These are phyloP conservation scores for Pseudozyma thailandica DNA, from an alignment of 1,284 basidiomycete genomes.

Conservation along the genomic window DNA sequence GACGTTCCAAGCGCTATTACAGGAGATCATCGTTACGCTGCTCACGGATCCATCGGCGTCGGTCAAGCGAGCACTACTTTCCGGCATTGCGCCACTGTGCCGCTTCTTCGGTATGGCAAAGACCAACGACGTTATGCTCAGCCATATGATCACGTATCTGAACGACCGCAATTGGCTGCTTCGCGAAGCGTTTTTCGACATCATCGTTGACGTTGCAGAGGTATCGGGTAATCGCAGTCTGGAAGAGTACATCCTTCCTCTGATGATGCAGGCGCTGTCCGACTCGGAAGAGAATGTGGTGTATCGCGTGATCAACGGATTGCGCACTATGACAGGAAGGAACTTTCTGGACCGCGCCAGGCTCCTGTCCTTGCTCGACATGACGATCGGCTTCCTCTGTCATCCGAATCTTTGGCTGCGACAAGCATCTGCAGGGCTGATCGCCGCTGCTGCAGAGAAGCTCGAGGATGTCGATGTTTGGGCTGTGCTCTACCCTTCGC, in stretches of 20 bases:
- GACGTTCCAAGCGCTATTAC: conserved; percentile 85
- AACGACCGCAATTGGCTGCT: conserved; percentile 93
- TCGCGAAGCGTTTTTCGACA: conserved; percentile 91
- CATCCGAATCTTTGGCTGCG: conserved; percentile 99
- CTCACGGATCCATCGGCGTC: conserved; percentile 72
- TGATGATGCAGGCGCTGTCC: conserved; percentile 85
- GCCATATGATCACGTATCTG: conserved; percentile 98
- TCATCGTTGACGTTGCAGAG: conserved; percentile 87
- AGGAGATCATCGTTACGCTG: conserved; percentile 84
- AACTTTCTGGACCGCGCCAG: conserved; percentile 88
- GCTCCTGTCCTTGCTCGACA: conserved; percentile 92
- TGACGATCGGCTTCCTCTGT: conserved; percentile 86
- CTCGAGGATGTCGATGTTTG: conserved; percentile 79
- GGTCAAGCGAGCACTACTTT: conserved; percentile 73
- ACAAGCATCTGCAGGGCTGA: conserved; percentile 87
- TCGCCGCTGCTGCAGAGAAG: conserved; percentile 81
- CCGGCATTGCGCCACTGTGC: conserved; percentile 86
- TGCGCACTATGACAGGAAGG: conserved; percentile 85
- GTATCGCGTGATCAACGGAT: conserved; percentile 82
- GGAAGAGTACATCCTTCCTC: conserved; percentile 82
- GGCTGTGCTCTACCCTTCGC: conserved; percentile 92
- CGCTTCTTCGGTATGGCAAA: conserved; percentile 90
- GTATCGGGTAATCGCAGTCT: conserved; percentile 68
- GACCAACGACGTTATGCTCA: conserved; percentile 92
- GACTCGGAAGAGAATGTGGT: conserved; percentile 95